phyloP scores from a whole-genome alignment of 495 filamentous ascomycete species.

The Xylaria cubensis region DNA sequence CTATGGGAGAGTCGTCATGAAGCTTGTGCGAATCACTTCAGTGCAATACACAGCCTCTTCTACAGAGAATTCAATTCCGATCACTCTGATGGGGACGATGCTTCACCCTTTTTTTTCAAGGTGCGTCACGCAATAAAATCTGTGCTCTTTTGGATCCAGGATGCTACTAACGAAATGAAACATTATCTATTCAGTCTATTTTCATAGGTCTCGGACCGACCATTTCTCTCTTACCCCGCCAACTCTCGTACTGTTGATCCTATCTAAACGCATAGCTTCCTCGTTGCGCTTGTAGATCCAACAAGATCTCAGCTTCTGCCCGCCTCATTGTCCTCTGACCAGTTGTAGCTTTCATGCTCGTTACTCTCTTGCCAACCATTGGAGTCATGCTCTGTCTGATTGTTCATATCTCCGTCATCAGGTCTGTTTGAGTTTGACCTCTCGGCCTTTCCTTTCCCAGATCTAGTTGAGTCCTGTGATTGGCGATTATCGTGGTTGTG shows the following conservation, averaged over 20 bases:
- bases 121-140: slow-evolving; percentile 57
- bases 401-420: not conserved
- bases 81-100: slow-evolving; percentile 51
- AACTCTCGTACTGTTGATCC: not conserved
- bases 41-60: slow-evolving; percentile 98
- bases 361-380: not conserved
- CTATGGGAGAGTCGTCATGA: slow-evolving; percentile 92
- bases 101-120: slow-evolving; percentile 56
- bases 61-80: slow-evolving; percentile 95
- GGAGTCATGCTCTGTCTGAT: slow-evolving; percentile 3
- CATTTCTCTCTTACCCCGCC: not conserved
- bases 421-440: not conserved
- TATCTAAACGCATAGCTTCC: not conserved
- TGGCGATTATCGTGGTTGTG: slow-evolving; percentile 32
- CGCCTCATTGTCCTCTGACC: not conserved
- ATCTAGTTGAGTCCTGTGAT: slow-evolving; percentile 12
- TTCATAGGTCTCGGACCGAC: not conserved
- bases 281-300: not conserved
- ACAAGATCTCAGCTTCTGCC: not conserved
- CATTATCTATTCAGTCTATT: not conserved
- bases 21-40: slow-evolving; percentile 95
- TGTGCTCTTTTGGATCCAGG: slow-evolving; percentile 28
- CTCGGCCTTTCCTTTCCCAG: not conserved
- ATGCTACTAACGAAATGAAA: slow-evolving; percentile 50
- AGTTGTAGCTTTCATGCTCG: slow-evolving; percentile 9